Evolutionary conservation across 2,329 filamentous ascomycete species (phyloP).

Genomic region (Coniochaeta pulveracea): DNA sequence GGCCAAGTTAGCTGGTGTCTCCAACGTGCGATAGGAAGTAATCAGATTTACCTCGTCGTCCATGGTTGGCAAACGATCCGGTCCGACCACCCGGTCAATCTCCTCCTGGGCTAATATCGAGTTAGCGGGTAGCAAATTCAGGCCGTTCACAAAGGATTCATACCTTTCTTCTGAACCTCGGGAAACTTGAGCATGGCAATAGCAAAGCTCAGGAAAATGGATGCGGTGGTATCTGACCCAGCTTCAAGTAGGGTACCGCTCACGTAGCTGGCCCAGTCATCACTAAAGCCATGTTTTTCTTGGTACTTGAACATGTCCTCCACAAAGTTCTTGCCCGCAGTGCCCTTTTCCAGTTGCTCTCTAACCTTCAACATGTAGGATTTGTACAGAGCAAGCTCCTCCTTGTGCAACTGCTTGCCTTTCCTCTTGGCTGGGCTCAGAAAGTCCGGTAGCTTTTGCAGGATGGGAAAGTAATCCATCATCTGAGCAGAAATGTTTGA

Average conservation of each 20-base stretch:
- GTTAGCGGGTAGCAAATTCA: background rate
- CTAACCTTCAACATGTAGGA: background rate
- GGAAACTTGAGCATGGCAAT: slow-evolving; percentile 29
- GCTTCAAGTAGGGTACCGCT: slow-evolving; percentile 21
- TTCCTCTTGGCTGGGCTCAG: slow-evolving; percentile 21
- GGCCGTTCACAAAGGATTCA: background rate
- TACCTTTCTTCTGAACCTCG: slow-evolving; percentile 23
- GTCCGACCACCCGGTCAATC: slow-evolving; percentile 25
- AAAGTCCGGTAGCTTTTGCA: slow-evolving; percentile 28
- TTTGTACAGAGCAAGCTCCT: background rate
- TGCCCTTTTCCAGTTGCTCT: background rate
- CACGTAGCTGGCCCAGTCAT: slow-evolving; percentile 16
- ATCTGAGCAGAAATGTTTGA: background rate
- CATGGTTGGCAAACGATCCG: slow-evolving; percentile 20
- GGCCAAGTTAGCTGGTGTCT: slow-evolving; percentile 15
- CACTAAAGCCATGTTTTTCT: slow-evolving; percentile 11
- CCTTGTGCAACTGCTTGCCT: slow-evolving; percentile 24
- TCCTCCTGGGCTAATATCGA: slow-evolving; percentile 16
- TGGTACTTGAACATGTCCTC: slow-evolving; percentile 13
- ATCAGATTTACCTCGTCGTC: slow-evolving; percentile 23
- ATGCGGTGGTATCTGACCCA: slow-evolving; percentile 27
- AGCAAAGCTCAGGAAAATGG: slow-evolving; percentile 25
- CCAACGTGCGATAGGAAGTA: slow-evolving; percentile 28
- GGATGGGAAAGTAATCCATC: slow-evolving; percentile 24
- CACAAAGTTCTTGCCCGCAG: slow-evolving; percentile 10